Evolutionary conservation across 352 stramenopile species (phyloP).

Genomic region (Globisporangium solare): DNA sequence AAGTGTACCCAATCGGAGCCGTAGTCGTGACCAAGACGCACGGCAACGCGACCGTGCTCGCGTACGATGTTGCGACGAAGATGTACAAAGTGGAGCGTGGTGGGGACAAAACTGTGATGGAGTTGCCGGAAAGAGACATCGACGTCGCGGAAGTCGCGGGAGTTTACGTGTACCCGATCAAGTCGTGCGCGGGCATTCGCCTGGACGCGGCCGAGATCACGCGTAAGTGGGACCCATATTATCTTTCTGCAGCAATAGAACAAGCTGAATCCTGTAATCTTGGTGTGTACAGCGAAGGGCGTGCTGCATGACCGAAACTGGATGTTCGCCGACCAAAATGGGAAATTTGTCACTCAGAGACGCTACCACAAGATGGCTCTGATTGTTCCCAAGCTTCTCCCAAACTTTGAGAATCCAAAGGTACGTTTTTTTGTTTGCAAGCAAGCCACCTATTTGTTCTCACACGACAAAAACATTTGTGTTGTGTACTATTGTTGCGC

Average conservation of each 20-base stretch:
- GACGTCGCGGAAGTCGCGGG: conserved; percentile 31
- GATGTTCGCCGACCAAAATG: conserved; percentile 65
- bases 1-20: conserved; percentile 21
- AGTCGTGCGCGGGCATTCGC: conserved; percentile 69
- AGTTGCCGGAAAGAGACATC: conserved; percentile 20
- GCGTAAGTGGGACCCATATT: conserved; percentile 1
- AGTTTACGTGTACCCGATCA: conserved; percentile 80
- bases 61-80: conserved; percentile 19
- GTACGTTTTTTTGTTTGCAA: conserved; percentile 12
- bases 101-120: conserved; percentile 7
- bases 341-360: conserved; percentile 71
- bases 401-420: conserved; percentile 37
- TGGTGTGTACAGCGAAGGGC: conserved; percentile 32
- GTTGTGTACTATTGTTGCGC: background rate
- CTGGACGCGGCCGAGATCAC: conserved; percentile 42
- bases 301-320: conserved; percentile 70
- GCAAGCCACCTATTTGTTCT: background rate
- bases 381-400: conserved; percentile 49
- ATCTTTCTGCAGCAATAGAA: background rate
- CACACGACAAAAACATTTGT: too few species aligned
- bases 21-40: conserved; percentile 16
- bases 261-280: background rate
- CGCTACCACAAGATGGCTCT: conserved; percentile 61
- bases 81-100: conserved; percentile 32
- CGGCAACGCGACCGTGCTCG: conserved; percentile 15